Base-by-base conservation (phyloP, 495 filamentous ascomycete genomes). In the Annulohypoxylon moriforme region DNA sequence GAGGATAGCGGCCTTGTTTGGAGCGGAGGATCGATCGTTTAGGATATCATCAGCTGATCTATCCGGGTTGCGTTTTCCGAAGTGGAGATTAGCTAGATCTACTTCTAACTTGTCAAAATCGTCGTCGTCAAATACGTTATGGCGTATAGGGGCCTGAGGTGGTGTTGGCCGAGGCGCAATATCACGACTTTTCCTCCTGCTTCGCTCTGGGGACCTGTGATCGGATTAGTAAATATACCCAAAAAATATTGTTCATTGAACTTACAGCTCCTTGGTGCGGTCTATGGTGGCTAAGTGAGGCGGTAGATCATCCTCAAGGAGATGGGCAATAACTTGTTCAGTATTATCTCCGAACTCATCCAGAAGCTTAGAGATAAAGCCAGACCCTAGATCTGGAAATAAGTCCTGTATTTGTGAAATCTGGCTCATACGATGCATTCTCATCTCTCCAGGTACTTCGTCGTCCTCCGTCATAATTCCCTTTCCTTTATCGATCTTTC, bases 331-430 rank as follows among this genome's bases (percentile, higher is more conserved):
- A 36, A 94, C 89, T 74, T 89, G 86, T 75, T 98, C 96, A 0
- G 92, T 86, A 78, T 93, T 83, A 71, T 94, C 87, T 62, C 81
- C 75, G 81, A 96, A 96, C 75, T 91, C 88, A 69, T 96, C 92
- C 2, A 98, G 84, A 14, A 97, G 85, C 67, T 88, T 88, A 14
- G 91, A 82, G 42, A 98, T 81, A 78, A 97, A 98, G 4, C 87
- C 92, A 6, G 92, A 89, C 2, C 94, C 96, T 7, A 99, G 85
- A 64, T 95, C 88, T 0, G 96, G 94, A 79, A 99, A 98, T 24
- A 99, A 84, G 73, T 99, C 96, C 75, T 97, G 94, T 38, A 99
- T 84, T 79, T 95, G 92, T 6, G 89, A 90, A 53, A 98, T 87
- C 27, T 94, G 87, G 73, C 89, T 93, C 88, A 95, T 90, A 27